Evolutionary conservation across 169 alveolate genomes (phyloP).

Genomic region (Miamiensis avidus): DNA sequence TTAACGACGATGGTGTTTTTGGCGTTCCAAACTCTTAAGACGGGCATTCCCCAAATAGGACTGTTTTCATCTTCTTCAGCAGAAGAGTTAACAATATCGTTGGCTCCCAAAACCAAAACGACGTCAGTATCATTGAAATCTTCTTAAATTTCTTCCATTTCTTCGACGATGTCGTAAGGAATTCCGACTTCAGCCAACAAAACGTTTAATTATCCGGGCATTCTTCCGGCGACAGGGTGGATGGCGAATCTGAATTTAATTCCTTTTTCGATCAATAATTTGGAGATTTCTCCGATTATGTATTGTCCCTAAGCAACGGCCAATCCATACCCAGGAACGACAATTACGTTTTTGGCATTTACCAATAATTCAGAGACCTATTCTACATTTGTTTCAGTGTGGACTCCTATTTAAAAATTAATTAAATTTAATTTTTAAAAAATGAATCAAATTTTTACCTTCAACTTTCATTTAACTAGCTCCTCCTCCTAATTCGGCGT

Average conservation of each 20-base stretch:
- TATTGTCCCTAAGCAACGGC: slow-evolving; percentile 91
- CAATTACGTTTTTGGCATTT: slow-evolving; percentile 80
- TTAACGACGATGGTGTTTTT: slow-evolving; percentile 87
- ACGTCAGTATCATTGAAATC: slow-evolving; percentile 72
- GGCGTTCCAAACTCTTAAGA: slow-evolving; percentile 94
- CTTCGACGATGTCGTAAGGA: slow-evolving; percentile 93
- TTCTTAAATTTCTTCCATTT: slow-evolving; percentile 93
- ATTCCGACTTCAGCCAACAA: slow-evolving; percentile 95
- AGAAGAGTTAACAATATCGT: slow-evolving; percentile 94
- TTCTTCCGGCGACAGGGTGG: slow-evolving; percentile 98
- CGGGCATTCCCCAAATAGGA: slow-evolving; percentile 96
- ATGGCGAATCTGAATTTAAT: slow-evolving; percentile 92
- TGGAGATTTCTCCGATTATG: slow-evolving; percentile 79
- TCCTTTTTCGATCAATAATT: slow-evolving; percentile 73
- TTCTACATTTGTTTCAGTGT: slow-evolving; percentile 70
- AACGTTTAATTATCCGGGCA: slow-evolving; percentile 97
- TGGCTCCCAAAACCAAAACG: slow-evolving; percentile 94
- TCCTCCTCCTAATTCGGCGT: slow-evolving; percentile 63
- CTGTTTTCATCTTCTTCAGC: slow-evolving; percentile 89
- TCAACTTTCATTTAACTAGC: slow-evolving; percentile 47
- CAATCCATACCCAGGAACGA: slow-evolving; percentile 97
- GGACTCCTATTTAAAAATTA: too few species aligned
- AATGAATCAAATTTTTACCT: too few species aligned
- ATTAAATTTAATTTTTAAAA: too few species aligned
- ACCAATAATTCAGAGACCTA: slow-evolving; percentile 86